These are phyloP conservation scores for Stemphylium lycopersici DNA, from an alignment of 2,329 filamentous ascomycete genomes.

Conservation along the genomic window DNA sequence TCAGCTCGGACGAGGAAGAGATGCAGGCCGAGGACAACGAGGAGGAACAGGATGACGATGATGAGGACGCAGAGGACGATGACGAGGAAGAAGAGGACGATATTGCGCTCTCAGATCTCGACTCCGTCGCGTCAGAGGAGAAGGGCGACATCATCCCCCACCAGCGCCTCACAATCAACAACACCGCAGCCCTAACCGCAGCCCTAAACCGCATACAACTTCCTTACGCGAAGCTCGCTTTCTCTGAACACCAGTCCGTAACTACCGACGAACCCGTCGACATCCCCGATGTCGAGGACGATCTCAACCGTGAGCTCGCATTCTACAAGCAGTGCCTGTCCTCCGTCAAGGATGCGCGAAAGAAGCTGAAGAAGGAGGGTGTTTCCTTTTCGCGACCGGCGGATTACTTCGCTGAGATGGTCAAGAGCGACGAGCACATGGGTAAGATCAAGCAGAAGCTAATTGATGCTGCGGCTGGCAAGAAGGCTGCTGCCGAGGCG, in stretches of 20 bases:
- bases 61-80: slow-evolving; percentile 39
- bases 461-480: slow-evolving; percentile 86
- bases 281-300: slow-evolving; percentile 86
- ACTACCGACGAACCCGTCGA: slow-evolving; percentile 70
- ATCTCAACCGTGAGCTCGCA: slow-evolving; percentile 87
- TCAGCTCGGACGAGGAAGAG: slow-evolving; percentile 46
- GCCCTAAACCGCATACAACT: slow-evolving; percentile 80
- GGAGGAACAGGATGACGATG: slow-evolving; percentile 28
- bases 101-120: slow-evolving; percentile 86
- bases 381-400: slow-evolving; percentile 85
- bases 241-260: slow-evolving; percentile 82
- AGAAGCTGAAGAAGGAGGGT: slow-evolving; percentile 79
- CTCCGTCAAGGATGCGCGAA: slow-evolving; percentile 74
- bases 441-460: slow-evolving; percentile 93
- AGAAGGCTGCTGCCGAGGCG: slow-evolving; percentile 91
- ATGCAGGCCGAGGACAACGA: slow-evolving; percentile 33
- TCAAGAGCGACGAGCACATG: slow-evolving; percentile 99
- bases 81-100: slow-evolving; percentile 66
- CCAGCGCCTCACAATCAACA: slow-evolving; percentile 96
- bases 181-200: slow-evolving; percentile 82
- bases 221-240: slow-evolving; percentile 72
- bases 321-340: slow-evolving; percentile 91
- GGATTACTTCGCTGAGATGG: slow-evolving; percentile 99
- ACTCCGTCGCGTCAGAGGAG: slow-evolving; percentile 78
- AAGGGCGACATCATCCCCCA: slow-evolving; percentile 86